Evolutionary conservation across 768 basidiomycete genomes (phyloP), one percentile per base, ranked within the genome.

Genomic region (Hysterangium stoloniferum): DNA sequence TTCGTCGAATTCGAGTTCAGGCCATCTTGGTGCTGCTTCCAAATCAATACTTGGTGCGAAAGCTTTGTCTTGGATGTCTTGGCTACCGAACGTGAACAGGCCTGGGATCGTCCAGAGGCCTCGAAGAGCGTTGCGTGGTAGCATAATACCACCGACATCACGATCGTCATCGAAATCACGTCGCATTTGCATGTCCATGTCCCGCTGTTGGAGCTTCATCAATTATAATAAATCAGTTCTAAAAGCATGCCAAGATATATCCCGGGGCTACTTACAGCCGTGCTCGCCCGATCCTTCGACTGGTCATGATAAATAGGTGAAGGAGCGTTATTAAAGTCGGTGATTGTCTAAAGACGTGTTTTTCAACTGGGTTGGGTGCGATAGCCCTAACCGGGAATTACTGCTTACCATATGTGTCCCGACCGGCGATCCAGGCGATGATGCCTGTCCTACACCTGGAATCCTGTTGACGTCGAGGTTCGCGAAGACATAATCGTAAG

Each of bases 111-210:
- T 33, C 46, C 46, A 48, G 32, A 34, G 17, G 20, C 28, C 33
- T 19, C 25, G 4, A 17, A 48, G 31, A 13, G 46, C 46, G 12
- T 22, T 35, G 12, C 4, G 46, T 24, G 46, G 46, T 4, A 48
- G 17, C 32, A 48, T 15, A 48, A 33, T 8, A 28, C 8, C 17
- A 19, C 22, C 33, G 24, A 20, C 32, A 11, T 24, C 33, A 20
- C 27, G 28, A 20, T 48, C 46, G 12, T 13, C 20, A 35, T 48
- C 46, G 32, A 35, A 48, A 35, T 48, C 33, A 8, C 27, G 8
- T 22, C 25, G n/a, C 33, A 48, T 36, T 24, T 48, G 46, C 19
- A 25, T 19, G 3, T 46, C 45, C 45, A 48, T 48, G 19, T 48
- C 46, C 22, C 17, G 7, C 41, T 35, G 22, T 25, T n/a, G 33